Percentiles rank a stretch among this genome's conserved stretches.
phyloP scores from a whole-genome alignment of 257 asterid species.

The Gardenia jasminoides region DNA sequence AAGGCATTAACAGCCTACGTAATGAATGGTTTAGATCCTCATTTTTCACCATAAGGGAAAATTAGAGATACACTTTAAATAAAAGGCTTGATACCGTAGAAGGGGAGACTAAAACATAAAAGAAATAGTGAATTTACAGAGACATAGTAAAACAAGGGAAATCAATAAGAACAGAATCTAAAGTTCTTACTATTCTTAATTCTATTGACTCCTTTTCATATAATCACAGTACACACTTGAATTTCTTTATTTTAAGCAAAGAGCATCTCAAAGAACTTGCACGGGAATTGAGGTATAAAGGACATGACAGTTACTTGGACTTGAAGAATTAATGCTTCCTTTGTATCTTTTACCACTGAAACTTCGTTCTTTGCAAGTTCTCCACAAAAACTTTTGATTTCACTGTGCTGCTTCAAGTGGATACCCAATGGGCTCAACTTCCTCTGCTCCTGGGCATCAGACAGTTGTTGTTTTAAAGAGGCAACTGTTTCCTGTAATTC shows the following conservation, averaged over 20 bases:
- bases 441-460: constrained; percentile 48
- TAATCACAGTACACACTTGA: neutral
- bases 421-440: constrained; percentile 37
- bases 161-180: constrained; percentile 1
- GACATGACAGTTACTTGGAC: constrained; percentile 49
- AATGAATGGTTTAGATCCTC: neutral
- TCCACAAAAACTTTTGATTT: constrained; percentile 32
- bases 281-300: too few species aligned
- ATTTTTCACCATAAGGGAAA: neutral
- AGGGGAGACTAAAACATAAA: neutral
- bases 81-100: neutral
- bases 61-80: neutral
- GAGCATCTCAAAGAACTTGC: neutral
- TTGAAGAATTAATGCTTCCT: constrained; percentile 51
- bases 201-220: neutral
- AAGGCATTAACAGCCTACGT: neutral
- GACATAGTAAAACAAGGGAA: neutral
- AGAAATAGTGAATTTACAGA: neutral
- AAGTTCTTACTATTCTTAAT: neutral
- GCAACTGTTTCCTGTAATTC: constrained; percentile 65
- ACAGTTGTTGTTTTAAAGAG: constrained; percentile 63
- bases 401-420: constrained; percentile 43
- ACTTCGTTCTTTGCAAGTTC: constrained; percentile 42
- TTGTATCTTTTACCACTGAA: constrained; percentile 39
- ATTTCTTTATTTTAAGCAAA: neutral